A percentile compares a stretch with the other conserved stretches of the same genome.
These are phyloP conservation scores for Melanopsichium pennsylvanicum DNA, from an alignment of 1,284 basidiomycete species.

Conservation along the genomic window DNA sequence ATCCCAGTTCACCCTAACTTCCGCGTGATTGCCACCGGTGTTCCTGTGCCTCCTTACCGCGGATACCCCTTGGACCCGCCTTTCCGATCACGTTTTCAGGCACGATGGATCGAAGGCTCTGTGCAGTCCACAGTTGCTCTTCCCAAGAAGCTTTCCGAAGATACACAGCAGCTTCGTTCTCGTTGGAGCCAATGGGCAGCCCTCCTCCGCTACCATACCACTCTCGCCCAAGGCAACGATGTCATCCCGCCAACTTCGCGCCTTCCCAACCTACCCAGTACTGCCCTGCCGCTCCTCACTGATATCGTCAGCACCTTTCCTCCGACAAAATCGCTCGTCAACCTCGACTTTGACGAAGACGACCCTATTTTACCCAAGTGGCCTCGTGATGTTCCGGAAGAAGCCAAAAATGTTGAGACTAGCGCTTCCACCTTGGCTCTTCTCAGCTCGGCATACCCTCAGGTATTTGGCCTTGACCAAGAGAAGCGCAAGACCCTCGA, in stretches of 20 bases:
- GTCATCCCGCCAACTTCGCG: slow-evolving; percentile 55
- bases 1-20: slow-evolving; percentile 66
- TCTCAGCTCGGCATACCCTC: slow-evolving; percentile 61
- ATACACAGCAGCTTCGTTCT: slow-evolving; percentile 41
- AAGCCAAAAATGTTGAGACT: slow-evolving; percentile 19
- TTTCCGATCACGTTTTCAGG: slow-evolving; percentile 67
- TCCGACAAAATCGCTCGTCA: slow-evolving; percentile 26
- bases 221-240: slow-evolving; percentile 50
- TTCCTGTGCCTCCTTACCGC: slow-evolving; percentile 65
- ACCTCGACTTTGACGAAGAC: slow-evolving; percentile 28
- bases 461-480: slow-evolving; percentile 49
- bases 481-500: slow-evolving; percentile 50
- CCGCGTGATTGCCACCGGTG: slow-evolving; percentile 65
- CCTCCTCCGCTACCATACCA: slow-evolving; percentile 54
- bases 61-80: slow-evolving; percentile 67
- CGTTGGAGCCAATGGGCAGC: slow-evolving; percentile 53
- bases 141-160: slow-evolving; percentile 21
- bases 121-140: slow-evolving; percentile 42
- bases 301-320: slow-evolving; percentile 58
- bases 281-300: slow-evolving; percentile 55
- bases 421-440: slow-evolving; percentile 50
- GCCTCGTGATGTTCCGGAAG: slow-evolving; percentile 19
- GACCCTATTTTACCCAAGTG: slow-evolving; percentile 36
- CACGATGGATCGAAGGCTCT: slow-evolving; percentile 62
- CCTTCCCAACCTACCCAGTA: slow-evolving; percentile 60